Evolutionary conservation across 306 rosid species (phyloP).

Genomic region (Cicer chorassanicum): DNA sequence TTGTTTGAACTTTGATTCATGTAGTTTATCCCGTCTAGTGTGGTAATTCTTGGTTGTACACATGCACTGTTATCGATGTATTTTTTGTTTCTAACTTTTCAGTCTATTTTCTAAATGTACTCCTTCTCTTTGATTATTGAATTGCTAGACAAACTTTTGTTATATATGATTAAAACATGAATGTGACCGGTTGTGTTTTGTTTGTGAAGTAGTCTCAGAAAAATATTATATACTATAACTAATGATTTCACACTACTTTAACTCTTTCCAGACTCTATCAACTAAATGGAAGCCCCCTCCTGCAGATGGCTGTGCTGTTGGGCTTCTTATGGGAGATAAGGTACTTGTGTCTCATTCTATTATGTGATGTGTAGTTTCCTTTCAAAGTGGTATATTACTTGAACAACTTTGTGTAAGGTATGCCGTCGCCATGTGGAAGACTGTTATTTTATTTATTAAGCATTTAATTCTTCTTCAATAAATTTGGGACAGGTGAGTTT

Average conservation of each 20-base stretch:
- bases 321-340: constrained; percentile 80
- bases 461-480: constrained; percentile 23
- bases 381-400: constrained; percentile 26
- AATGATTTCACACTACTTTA: constrained; percentile 36
- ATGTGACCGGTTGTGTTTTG: constrained; percentile 2
- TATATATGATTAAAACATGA: constrained; percentile 29
- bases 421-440: constrained; percentile 23
- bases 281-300: constrained; percentile 70
- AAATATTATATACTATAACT: background rate
- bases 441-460: constrained; percentile 34
- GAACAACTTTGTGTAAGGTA: constrained; percentile 17
- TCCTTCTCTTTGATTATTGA: constrained; percentile 3
- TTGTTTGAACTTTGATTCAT: constrained; percentile 20
- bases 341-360: constrained; percentile 50
- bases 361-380: constrained; percentile 23
- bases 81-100: constrained; percentile 31
- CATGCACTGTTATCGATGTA: constrained; percentile 8
- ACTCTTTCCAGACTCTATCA: constrained; percentile 69
- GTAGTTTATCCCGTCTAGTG: background rate
- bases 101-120: constrained; percentile 22
- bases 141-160: constrained; percentile 30
- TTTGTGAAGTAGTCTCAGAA: constrained; percentile 14
- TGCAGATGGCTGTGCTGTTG: constrained; percentile 70
- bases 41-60: constrained; percentile 30
- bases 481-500: constrained; percentile 7